Conservation (phyloP, 352 stramenopile genomes). For the Phytophthora sansomeana region DNA sequence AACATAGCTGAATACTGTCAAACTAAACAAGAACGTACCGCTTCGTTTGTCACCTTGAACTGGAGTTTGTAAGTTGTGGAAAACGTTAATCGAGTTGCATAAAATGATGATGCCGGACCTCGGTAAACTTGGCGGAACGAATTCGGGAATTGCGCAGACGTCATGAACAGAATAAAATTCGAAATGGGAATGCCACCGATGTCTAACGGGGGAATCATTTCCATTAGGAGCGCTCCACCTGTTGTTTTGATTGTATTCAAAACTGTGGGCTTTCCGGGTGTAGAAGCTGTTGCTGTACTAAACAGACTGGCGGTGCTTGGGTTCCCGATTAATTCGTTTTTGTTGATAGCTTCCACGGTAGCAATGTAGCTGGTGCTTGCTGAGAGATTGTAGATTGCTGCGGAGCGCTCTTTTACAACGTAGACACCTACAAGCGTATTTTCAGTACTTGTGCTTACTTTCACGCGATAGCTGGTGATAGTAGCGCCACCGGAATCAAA, state of each 20-base stretch:
- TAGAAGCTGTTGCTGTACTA: slow-evolving; percentile 40
- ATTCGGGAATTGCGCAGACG: slow-evolving; percentile 45
- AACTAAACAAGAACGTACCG: slow-evolving; percentile 32
- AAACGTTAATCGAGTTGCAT: slow-evolving; percentile 43
- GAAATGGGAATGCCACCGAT: slow-evolving; percentile 42
- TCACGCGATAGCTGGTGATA: slow-evolving; percentile 46
- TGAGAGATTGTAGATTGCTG: slow-evolving; percentile 38
- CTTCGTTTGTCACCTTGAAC: slow-evolving; percentile 48
- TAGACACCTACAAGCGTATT: slow-evolving; percentile 5
- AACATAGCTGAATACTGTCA: neutral
- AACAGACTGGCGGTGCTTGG: slow-evolving; percentile 24
- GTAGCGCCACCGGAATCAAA: slow-evolving; percentile 50
- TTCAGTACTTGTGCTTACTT: slow-evolving; percentile 12
- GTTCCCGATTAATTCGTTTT: slow-evolving; percentile 37
- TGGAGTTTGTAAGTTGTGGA: slow-evolving; percentile 58
- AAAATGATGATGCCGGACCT: slow-evolving; percentile 24
- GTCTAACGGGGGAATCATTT: slow-evolving; percentile 46
- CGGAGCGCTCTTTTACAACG: neutral
- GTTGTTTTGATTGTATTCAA: slow-evolving; percentile 38
- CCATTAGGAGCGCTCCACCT: slow-evolving; percentile 53
- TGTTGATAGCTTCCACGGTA: slow-evolving; percentile 46
- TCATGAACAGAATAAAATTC: slow-evolving; percentile 35
- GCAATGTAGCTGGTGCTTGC: slow-evolving; percentile 43
- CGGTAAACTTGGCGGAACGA: slow-evolving; percentile 57
- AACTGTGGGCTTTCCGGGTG: slow-evolving; percentile 45